Evolutionary conservation across 495 filamentous ascomycete species (phyloP).

Genomic region (Cercophora scortea): DNA sequence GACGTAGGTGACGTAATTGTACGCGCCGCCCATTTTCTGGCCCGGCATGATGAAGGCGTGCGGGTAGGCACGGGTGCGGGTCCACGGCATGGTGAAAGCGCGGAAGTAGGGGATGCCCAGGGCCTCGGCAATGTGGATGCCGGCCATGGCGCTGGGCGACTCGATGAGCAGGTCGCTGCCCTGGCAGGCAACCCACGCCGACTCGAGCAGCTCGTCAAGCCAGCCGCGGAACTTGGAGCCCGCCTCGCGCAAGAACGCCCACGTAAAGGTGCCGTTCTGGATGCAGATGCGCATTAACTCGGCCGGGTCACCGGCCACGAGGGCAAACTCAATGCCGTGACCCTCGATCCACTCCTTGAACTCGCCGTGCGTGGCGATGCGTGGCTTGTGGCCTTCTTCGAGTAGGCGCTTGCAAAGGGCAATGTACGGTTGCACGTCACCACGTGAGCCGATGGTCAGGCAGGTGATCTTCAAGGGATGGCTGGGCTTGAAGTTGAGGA

Average conservation of each 20-base stretch:
- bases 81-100: constrained; percentile 99
- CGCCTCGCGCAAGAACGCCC: constrained; percentile 80
- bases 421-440: constrained; percentile 97
- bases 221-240: constrained; percentile 85
- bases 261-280: constrained; percentile 96
- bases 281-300: constrained; percentile 95
- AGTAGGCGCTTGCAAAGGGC: constrained; percentile 87
- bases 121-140: constrained; percentile 97
- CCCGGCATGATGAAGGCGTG: constrained; percentile 96
- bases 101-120: constrained; percentile 92
- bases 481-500: constrained; percentile 88
- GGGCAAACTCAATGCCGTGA: constrained; percentile 87
- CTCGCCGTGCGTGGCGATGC: constrained; percentile 87
- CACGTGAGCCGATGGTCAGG: constrained; percentile 89
- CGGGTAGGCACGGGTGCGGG: constrained; percentile 87
- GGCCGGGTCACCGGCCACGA: constrained; percentile 83
- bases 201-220: constrained; percentile 79
- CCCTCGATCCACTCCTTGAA: constrained; percentile 82
- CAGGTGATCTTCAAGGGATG: constrained; percentile 83
- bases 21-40: constrained; percentile 86
- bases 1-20: constrained; percentile 92
- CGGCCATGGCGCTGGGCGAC: constrained; percentile 94
- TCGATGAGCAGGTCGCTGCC: constrained; percentile 87
- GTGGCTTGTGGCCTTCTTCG: constrained; percentile 76
- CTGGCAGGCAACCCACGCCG: constrained; percentile 82